phyloP scores from a whole-genome alignment of 352 stramenopile species.

The Globisporangium spiculum region DNA sequence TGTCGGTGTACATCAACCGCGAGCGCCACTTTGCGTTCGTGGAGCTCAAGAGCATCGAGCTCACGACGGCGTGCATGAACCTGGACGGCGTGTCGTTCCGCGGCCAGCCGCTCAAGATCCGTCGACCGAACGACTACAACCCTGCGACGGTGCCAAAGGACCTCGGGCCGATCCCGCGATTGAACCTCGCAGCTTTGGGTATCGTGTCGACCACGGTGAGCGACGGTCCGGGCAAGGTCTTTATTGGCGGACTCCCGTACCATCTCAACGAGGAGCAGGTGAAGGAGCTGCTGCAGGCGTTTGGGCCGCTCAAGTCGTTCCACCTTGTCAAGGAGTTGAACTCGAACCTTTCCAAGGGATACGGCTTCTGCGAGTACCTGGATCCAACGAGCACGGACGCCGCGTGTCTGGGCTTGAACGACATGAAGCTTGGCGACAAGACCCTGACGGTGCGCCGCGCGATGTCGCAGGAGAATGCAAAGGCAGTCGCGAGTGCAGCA shows the following conservation, averaged over 20 bases:
- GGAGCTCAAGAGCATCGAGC: slow-evolving; percentile 96
- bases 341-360: slow-evolving; percentile 93
- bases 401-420: slow-evolving; percentile 94
- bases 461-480: slow-evolving; percentile 77
- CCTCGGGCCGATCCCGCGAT: slow-evolving; percentile 81
- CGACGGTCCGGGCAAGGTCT: slow-evolving; percentile 98
- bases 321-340: slow-evolving; percentile 95
- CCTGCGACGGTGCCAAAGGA: slow-evolving; percentile 81
- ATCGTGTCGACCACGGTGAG: slow-evolving; percentile 95
- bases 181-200: slow-evolving; percentile 90
- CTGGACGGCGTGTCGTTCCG: slow-evolving; percentile 95
- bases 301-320: slow-evolving; percentile 94
- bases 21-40: slow-evolving; percentile 97
- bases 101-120: slow-evolving; percentile 94
- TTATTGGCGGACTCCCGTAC: slow-evolving; percentile 97
- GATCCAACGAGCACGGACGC: slow-evolving; percentile 89
- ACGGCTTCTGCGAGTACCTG: slow-evolving; percentile 98
- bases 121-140: slow-evolving; percentile 98
- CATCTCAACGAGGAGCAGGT: slow-evolving; percentile 95
- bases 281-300: slow-evolving; percentile 93
- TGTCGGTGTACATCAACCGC: slow-evolving; percentile 95
- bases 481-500: slow-evolving; percentile 56
- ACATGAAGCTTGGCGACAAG: slow-evolving; percentile 93
- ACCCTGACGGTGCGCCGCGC: slow-evolving; percentile 87
- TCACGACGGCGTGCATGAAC: slow-evolving; percentile 95